These are phyloP conservation scores for Populus hybrid DNA, from an alignment of 441 rosid species.

Conservation along the genomic window DNA sequence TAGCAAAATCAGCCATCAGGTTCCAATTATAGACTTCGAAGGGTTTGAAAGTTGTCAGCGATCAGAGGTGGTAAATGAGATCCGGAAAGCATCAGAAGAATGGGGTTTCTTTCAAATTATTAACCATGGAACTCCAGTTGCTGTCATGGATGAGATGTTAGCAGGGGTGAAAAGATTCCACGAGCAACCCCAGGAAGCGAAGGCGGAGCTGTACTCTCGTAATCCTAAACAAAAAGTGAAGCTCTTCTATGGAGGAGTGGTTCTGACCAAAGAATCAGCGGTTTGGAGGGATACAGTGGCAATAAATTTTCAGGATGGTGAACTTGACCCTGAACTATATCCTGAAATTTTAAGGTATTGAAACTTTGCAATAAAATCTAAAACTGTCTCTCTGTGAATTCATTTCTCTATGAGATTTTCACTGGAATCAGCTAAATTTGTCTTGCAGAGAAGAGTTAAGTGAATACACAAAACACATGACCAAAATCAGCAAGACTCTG, in stretches of 20 bases:
- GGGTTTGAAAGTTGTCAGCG: too few species aligned
- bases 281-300: conserved; percentile 42
- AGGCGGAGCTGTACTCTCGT: conserved; percentile 46
- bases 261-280: conserved; percentile 37
- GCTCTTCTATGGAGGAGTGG: conserved; percentile 39
- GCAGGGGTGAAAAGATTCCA: conserved; percentile 37
- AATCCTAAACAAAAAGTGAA: conserved; percentile 31
- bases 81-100: conserved; percentile 25
- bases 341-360: neutral
- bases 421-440: too few species aligned
- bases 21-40: conserved; percentile 32
- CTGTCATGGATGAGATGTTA: conserved; percentile 40
- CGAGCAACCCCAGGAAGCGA: conserved; percentile 43
- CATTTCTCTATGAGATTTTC: too few species aligned
- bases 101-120: conserved; percentile 56
- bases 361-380: neutral
- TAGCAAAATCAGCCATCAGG: neutral
- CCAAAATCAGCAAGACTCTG: conserved; percentile 31
- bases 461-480: conserved; percentile 35
- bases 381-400: neutral
- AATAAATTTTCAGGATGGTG: neutral
- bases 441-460: conserved; percentile 35
- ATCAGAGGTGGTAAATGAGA: too few species aligned
- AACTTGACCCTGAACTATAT: neutral
- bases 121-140: conserved; percentile 46